Conservation (phyloP, 2,329 filamentous ascomycete genomes). For the Penicillium paneum region DNA sequence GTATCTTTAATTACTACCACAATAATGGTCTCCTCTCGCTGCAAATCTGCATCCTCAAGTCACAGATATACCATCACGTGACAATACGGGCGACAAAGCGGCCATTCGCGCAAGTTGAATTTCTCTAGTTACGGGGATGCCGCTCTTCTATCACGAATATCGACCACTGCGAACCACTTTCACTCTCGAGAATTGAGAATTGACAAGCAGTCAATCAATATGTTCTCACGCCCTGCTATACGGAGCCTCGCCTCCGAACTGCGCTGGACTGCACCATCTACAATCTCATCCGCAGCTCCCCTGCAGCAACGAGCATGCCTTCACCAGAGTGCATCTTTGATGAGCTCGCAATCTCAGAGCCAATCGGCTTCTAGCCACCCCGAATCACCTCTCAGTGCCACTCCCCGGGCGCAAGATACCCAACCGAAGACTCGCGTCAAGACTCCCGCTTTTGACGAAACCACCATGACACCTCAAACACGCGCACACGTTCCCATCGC, state of each 20-base stretch:
- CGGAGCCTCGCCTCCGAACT: conserved; percentile 29
- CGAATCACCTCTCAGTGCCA: conserved; percentile 29
- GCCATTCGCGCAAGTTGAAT: conserved; percentile 34
- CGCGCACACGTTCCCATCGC: conserved; percentile 27
- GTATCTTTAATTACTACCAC: background rate
- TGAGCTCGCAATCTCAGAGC: conserved; percentile 25
- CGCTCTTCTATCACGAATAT: conserved; percentile 13
- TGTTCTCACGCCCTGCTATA: conserved; percentile 40
- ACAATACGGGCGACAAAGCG: conserved; percentile 26
- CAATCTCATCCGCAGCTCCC: conserved; percentile 23
- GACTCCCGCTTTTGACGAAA: conserved; percentile 10
- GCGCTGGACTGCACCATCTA: conserved; percentile 23
- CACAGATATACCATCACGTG: conserved; percentile 23
- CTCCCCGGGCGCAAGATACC: conserved; percentile 26
- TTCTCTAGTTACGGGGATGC: conserved; percentile 27
- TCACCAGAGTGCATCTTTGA: conserved; percentile 37
- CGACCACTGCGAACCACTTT: conserved; percentile 11
- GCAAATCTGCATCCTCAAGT: background rate
- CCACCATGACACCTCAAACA: conserved; percentile 19
- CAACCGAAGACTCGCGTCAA: conserved; percentile 12
- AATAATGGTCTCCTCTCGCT: background rate
- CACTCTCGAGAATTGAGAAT: conserved; percentile 14
- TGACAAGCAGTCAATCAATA: conserved; percentile 17
- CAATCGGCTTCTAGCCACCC: conserved; percentile 31
- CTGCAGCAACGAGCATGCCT: conserved; percentile 41